Base-by-base conservation (phyloP, 2,329 filamentous ascomycete species). In the Aspergillus jensenii region DNA sequence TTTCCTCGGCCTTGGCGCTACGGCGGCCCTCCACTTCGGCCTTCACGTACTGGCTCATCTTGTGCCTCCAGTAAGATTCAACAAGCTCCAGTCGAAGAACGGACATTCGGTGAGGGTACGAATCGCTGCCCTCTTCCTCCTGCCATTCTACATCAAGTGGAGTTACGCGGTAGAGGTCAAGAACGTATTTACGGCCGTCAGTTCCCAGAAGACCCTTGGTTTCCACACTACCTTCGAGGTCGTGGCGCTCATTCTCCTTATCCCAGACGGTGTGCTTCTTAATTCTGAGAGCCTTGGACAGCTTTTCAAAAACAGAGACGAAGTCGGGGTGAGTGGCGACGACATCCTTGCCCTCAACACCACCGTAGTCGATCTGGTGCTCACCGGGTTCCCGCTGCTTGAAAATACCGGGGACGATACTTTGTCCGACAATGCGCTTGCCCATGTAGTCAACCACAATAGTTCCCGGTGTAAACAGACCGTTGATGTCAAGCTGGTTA, bases 201-300 rank as follows among this genome's bases (percentile, higher is more conserved):
- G 95, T 99, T 48, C 95, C 95, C 67, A 99, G 82, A n/a, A 99
- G 81, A 53, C 95, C 95, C 81, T 99, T 99, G 53, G 95, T 99
- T 78, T 99, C 95, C 14, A 99, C 93, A 68, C 93, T 98, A 41
- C 90, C 91, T 75, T 98, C 93, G 3, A 99, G 82, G 61, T 97
- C 91, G 68, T 96, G 92, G 61, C 89, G 87, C 76, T 92, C 90
- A 65, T 88, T 87, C 67, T 96, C 91, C 82, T 98, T 98, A 76
- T 99, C 95, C 95, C 95, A 99, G 4, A 99, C 96, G 45, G 92
- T 82, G 74, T 99, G 95, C 78, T 90, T 90, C 84, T 98, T 98
- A 59, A 97, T 90, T 65, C 89, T 90, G 68, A 98, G 84, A 3
- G 91, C 86, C 77, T 93, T 92, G 44, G 93, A 97, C 33, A 99